Base-by-base conservation (phyloP, 352 stramenopile genomes). In the Pythium sp. region DNA sequence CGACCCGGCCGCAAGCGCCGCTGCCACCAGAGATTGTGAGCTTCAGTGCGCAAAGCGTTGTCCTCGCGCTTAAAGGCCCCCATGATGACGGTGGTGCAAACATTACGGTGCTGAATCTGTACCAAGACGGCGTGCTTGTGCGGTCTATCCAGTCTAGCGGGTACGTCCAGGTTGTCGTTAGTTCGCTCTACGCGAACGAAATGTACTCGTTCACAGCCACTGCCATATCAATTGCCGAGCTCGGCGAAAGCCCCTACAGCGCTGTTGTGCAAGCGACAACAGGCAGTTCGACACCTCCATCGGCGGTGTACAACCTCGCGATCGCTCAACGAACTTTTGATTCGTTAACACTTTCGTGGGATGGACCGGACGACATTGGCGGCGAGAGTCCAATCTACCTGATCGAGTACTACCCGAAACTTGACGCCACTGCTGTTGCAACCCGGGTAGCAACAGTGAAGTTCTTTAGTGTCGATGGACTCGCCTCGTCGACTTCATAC, bases 321-420 rank as follows among this genome's bases (percentile, higher is more conserved):
- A 58, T 87, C 9, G 47, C 36, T 1, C 24, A 68, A 14, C 63
- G 64, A 1, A 74, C 69, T 1, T 66, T 81, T 0, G 72, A 76
- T 41, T 82, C 81, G 0, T 32, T 91, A 8, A 15, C 68, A 4
- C 65, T 90, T 2, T 30, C 58, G 20, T 90, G 83, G 83, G 60
- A 73, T 5, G 70, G 65, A 0, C 73, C 81, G 0, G 68, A 71
- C 34, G 72, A 87, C 46, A 82, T 62, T 20, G 83, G 83, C 8
- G 83, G 83, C 7, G 76, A 79, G 28, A 41, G 56, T 22, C 32
- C 87, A 3, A 34, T 69, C 1, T 83, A 79, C 58, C 74, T 86
- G 1, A 28, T 90, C 41, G 65, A 75, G 22, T 75, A 72, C 53
- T 65, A 34, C 2, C 62, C 68, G 4, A 65, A 57, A 38, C 11